Evolutionary conservation across 495 filamentous ascomycete species (phyloP).

Genomic region (Tuber brumale): DNA sequence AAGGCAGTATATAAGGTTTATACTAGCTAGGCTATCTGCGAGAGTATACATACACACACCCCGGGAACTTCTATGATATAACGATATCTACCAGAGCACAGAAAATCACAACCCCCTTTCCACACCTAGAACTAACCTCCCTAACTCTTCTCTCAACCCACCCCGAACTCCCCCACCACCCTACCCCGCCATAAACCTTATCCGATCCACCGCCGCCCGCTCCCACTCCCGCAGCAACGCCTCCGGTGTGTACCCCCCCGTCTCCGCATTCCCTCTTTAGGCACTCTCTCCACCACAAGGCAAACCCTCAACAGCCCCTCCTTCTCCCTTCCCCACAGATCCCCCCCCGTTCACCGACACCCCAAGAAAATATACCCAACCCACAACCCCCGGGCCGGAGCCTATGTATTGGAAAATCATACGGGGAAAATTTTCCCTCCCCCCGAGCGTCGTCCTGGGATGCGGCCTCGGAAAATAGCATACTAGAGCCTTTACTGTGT

Average conservation of each 20-base stretch:
- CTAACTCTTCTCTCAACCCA: slow-evolving; percentile 42
- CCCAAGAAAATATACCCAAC: slow-evolving; percentile 47
- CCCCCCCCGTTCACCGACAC: slow-evolving; percentile 32
- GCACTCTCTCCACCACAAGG: slow-evolving; percentile 27
- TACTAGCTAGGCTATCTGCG: not conserved
- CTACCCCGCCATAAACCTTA: slow-evolving; percentile 49
- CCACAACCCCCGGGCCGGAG: slow-evolving; percentile 46
- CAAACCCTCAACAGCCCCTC: slow-evolving; percentile 44
- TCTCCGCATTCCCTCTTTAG: slow-evolving; percentile 11
- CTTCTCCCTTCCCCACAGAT: slow-evolving; percentile 38
- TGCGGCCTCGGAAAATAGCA: slow-evolving; percentile 13
- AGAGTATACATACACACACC: not conserved
- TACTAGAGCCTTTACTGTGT: slow-evolving; percentile 48
- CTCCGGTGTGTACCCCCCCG: slow-evolving; percentile 42
- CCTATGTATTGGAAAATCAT: slow-evolving; percentile 51
- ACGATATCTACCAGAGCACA: not conserved
- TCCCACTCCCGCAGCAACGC: slow-evolving; percentile 47
- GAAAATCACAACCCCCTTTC: slow-evolving; percentile 12
- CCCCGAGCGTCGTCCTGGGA: not conserved
- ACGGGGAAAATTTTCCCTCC: slow-evolving; percentile 44
- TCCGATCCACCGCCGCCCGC: slow-evolving; percentile 48
- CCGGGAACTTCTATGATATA: not conserved
- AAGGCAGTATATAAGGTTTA: not conserved
- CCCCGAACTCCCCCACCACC: slow-evolving; percentile 48
- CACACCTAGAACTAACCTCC: slow-evolving; percentile 18